A percentile compares a stretch with the other conserved stretches of the same genome.
phyloP scores from a whole-genome alignment of 495 filamentous ascomycete species.

The Darksidea phi region DNA sequence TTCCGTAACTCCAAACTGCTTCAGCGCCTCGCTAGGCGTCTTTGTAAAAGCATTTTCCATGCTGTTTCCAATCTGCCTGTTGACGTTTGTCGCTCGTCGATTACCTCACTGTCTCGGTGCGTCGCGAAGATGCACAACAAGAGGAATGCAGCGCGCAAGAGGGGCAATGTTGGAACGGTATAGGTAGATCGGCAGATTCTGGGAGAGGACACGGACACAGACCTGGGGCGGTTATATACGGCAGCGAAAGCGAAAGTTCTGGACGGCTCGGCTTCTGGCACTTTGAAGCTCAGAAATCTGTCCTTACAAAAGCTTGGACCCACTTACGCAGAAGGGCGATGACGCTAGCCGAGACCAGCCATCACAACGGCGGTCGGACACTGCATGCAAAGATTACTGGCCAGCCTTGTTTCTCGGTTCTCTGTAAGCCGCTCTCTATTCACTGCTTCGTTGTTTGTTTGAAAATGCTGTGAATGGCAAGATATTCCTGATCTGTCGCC shows the following conservation, averaged over 20 bases:
- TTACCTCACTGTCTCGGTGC: background rate
- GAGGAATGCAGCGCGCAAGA: background rate
- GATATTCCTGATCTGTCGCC: background rate
- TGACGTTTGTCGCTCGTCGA: background rate
- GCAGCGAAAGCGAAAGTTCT: constrained; percentile 2
- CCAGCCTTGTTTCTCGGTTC: too few relatives aligned
- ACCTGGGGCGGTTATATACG: constrained; percentile 16
- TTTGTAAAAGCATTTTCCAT: constrained; percentile 83
- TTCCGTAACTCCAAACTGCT: constrained; percentile 68
- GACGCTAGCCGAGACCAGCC: too few relatives aligned
- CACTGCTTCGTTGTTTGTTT: too few relatives aligned
- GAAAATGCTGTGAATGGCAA: background rate
- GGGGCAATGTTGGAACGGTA: background rate
- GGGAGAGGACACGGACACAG: background rate
- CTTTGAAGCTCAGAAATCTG: too few relatives aligned
- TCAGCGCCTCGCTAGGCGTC: constrained; percentile 66
- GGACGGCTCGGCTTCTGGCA: too few relatives aligned
- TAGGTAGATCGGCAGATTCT: constrained; percentile 5
- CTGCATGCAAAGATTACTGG: too few relatives aligned
- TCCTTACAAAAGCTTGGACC: too few relatives aligned
- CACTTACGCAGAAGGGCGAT: too few relatives aligned
- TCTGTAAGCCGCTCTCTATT: too few relatives aligned
- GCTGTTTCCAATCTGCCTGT: constrained; percentile 12
- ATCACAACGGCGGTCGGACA: too few relatives aligned
- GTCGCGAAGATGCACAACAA: constrained; percentile 12